Base-by-base conservation (phyloP, 2,329 filamentous ascomycete species). In the Paecilomyces dactylethromorphus region DNA sequence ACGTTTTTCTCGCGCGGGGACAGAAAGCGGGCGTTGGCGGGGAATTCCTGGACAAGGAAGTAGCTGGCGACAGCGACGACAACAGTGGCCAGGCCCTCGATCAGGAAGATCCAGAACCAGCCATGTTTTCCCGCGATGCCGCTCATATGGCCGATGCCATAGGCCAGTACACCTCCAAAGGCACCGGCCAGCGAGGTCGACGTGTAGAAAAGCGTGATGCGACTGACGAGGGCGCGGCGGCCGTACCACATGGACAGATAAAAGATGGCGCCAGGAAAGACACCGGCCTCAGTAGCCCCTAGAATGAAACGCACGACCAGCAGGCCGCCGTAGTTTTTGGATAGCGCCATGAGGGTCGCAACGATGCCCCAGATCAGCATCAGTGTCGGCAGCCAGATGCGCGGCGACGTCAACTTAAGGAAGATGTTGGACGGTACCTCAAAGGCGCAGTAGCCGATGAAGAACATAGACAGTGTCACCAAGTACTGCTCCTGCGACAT, bases 241-340 rank as follows among this genome's bases (percentile, higher is more conserved):
- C 21, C 15, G 15, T 54, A 54, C n/a, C 8, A 54, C 18, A 54
- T 15, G 21, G 21, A 31, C 54, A 33, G 56, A 49, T 39, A 39
- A 57, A 61, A 61, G 7, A 54, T 22, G 32, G 26, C 49, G 6
- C 21, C 56, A 22, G 56, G 33, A 18, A 56, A 56, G 22, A 21
- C 24, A 21, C 33, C 62, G 18, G 63, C 63, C 31, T 64, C 63
- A 12, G 62, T 64, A 18, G 62, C 58, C 18, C 63, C 63, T 8
- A 65, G 60, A 22, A 65, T 56, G 39, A 65, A 64, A 12, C 53
- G 4, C 18, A 12, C 12, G n/a, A 29, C 53, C 10, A 55, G 10
- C n/a, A 55, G 53, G 0, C 21, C 10, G 53, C 21, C n/a, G 10
- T 55, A 12, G 26, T 55, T 55, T 10, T 55, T 21, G 10, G 32